These are phyloP conservation scores for Somion occarium DNA, from an alignment of 1,284 basidiomycete genomes.

Conservation along the genomic window DNA sequence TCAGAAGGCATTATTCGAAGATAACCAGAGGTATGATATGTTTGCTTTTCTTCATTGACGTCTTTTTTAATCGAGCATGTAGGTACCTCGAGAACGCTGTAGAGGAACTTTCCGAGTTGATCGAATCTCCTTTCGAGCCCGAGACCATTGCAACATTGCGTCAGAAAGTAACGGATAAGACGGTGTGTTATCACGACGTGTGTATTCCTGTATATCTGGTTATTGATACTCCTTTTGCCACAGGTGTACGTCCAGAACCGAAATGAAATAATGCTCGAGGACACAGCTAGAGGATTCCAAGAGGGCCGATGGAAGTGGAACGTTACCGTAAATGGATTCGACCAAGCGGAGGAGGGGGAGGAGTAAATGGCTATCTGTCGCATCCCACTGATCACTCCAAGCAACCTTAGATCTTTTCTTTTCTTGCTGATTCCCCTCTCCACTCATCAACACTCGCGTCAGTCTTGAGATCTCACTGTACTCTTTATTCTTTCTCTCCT, in stretches of 20 bases:
- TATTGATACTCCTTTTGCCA: neutral
- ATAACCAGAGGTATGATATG: slow-evolving; percentile 78
- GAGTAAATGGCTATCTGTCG: too few relatives aligned
- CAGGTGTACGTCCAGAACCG: slow-evolving; percentile 96
- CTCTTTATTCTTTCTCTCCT: neutral
- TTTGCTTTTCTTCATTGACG: neutral
- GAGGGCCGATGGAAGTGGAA: slow-evolving; percentile 86
- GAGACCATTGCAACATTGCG: slow-evolving; percentile 80
- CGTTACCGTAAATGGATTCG: slow-evolving; percentile 58
- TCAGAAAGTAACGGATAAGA: slow-evolving; percentile 93
- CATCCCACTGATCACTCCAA: neutral
- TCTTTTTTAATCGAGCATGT: slow-evolving; percentile 5
- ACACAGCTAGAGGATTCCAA: slow-evolving; percentile 87
- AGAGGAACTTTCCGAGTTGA: slow-evolving; percentile 88
- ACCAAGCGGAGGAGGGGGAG: slow-evolving; percentile 13
- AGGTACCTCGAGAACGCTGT: slow-evolving; percentile 94
- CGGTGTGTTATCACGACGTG: slow-evolving; percentile 44
- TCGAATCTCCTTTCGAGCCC: slow-evolving; percentile 88
- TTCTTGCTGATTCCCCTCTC: neutral
- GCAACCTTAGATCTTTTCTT: neutral
- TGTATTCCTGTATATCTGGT: slow-evolving; percentile 1
- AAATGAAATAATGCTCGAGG: slow-evolving; percentile 91
- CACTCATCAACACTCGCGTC: too few relatives aligned
- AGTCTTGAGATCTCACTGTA: neutral
- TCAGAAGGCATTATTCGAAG: slow-evolving; percentile 94